A percentile compares a stretch with the other conserved stretches of the same genome.
phyloP scores from a whole-genome alignment of 2,329 filamentous ascomycete species.

The Samsoniella hepiali region DNA sequence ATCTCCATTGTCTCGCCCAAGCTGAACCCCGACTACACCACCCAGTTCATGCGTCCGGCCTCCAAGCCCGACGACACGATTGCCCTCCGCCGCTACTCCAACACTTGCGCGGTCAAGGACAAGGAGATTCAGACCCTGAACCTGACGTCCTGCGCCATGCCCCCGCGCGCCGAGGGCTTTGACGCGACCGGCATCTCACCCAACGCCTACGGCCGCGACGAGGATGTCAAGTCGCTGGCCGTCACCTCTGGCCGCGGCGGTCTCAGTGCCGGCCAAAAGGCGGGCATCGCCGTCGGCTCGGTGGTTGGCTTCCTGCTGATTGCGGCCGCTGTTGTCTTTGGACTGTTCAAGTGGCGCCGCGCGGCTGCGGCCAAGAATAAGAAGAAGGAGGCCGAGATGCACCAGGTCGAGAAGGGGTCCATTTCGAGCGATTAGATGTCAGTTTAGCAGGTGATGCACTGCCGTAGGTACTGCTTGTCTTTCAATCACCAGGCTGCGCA shows the following conservation, averaged over 20 bases:
- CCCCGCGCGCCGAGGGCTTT: not conserved
- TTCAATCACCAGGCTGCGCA: not conserved
- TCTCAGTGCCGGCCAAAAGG: not conserved
- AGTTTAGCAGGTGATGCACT: not conserved
- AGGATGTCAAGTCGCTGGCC: not conserved
- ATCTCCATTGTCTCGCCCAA: conserved; percentile 7
- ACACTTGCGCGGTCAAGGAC: conserved; percentile 3
- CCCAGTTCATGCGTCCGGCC: not conserved
- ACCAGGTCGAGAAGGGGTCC: conserved; percentile 1
- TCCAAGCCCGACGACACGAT: not conserved
- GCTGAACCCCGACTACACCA: not conserved
- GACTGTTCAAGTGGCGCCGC: not conserved
- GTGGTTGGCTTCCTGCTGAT: not conserved
- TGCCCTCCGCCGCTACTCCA: not conserved
- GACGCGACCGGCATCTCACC: not conserved
- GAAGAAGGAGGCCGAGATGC: conserved; percentile 2
- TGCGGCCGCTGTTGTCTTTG: not conserved
- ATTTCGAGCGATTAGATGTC: not conserved
- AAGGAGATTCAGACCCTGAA: conserved; percentile 3
- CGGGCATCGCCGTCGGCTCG: not conserved
- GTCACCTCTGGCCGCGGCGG: not conserved
- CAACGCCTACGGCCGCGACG: not conserved
- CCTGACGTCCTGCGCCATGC: not conserved
- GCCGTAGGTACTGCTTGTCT: too few relatives aligned
- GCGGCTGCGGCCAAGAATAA: not conserved